Percentiles rank a stretch among this genome's conserved stretches.
These are phyloP conservation scores for Starmerella floricola DNA, from an alignment of 805 yeast species.

Conservation along the genomic window DNA sequence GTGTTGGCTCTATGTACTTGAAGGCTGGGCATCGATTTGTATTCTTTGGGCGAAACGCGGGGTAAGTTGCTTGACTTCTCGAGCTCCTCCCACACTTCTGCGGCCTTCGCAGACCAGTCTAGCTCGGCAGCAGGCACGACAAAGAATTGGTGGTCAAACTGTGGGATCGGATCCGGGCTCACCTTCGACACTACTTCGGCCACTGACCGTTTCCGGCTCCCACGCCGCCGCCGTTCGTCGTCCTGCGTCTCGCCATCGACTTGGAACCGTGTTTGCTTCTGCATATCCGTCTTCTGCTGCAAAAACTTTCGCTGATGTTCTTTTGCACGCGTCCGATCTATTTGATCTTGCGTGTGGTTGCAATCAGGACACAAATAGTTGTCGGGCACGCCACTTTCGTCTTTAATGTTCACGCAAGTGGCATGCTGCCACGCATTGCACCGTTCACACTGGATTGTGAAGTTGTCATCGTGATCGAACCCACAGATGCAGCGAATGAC, in stretches of 20 bases:
- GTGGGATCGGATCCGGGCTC: too few relatives aligned
- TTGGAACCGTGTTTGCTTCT: not conserved
- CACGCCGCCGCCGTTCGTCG: constrained; percentile 3
- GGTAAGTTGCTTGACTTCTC: too few relatives aligned
- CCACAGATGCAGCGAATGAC: constrained; percentile 82
- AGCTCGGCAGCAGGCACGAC: constrained; percentile 2
- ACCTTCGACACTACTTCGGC: constrained; percentile 3
- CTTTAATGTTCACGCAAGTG: constrained; percentile 67
- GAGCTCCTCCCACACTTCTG: not conserved
- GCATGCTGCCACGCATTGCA: constrained; percentile 95
- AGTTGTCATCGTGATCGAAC: constrained; percentile 83
- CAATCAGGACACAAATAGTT: constrained; percentile 70
- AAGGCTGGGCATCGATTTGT: not conserved
- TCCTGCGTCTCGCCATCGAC: constrained; percentile 2
- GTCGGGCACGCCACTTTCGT: constrained; percentile 69
- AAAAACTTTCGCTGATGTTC: constrained; percentile 30
- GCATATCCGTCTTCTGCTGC: constrained; percentile 5
- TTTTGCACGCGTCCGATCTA: constrained; percentile 37
- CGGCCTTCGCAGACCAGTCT: constrained; percentile 1
- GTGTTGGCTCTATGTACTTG: constrained; percentile 1
- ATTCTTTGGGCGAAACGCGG: not conserved
- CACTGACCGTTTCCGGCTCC: constrained; percentile 1
- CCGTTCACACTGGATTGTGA: constrained; percentile 84
- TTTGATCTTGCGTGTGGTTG: constrained; percentile 36
- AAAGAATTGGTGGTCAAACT: constrained; percentile 5